These are phyloP conservation scores for Eutrema yunnanense DNA, from an alignment of 345 rosid genomes.

Conservation along the genomic window DNA sequence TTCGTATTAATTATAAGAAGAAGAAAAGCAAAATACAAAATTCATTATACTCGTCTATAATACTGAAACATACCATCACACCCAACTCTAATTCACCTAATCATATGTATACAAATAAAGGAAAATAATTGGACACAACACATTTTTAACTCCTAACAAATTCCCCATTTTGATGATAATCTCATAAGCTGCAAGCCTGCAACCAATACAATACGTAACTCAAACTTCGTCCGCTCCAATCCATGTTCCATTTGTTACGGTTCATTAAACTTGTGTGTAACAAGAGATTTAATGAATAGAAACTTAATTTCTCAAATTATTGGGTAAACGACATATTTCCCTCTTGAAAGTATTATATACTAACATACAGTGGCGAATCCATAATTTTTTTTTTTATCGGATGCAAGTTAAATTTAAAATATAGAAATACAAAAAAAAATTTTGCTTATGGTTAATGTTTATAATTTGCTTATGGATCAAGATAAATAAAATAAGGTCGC, in stretches of 20 bases:
- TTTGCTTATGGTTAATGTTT: too few species aligned
- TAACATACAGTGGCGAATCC: too few species aligned
- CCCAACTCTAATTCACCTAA: constrained; percentile 9
- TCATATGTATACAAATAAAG: background rate
- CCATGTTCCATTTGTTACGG: constrained; percentile 3
- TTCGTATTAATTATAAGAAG: background rate
- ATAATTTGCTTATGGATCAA: too few species aligned
- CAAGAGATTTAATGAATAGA: background rate
- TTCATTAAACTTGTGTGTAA: constrained; percentile 7
- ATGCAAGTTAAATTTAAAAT: too few species aligned
- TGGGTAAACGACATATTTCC: too few species aligned
- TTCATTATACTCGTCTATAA: background rate
- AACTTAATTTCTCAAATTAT: background rate
- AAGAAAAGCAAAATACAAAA: background rate
- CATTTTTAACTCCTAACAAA: background rate
- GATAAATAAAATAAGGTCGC: too few species aligned
- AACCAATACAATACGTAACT: background rate
- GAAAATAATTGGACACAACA: constrained; percentile 4
- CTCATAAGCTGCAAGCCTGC: background rate
- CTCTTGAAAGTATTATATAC: too few species aligned
- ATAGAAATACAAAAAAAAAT: too few species aligned
- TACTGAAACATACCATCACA: constrained; percentile 18
- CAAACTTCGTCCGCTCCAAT: background rate
- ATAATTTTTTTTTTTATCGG: too few species aligned
- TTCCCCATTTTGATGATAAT: background rate